Evolutionary conservation across 768 basidiomycete genomes (phyloP).

Genomic region (Candolleomyces efflorescens): DNA sequence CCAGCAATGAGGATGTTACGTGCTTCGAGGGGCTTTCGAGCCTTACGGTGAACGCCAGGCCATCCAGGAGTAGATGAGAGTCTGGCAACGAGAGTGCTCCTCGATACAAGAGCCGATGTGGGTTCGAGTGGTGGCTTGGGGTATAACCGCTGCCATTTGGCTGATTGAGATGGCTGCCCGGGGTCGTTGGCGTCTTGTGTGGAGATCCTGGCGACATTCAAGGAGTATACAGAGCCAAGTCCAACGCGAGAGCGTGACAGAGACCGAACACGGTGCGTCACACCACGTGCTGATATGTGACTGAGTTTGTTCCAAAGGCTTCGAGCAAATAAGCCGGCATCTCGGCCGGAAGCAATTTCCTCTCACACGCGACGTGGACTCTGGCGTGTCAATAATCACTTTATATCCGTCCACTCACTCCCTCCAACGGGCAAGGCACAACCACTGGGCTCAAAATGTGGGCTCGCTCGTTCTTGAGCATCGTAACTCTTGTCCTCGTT

Average conservation of each 20-base stretch:
- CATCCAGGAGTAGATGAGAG: conserved; percentile 68
- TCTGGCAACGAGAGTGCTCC: conserved; percentile 72
- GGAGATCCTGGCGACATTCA: not conserved
- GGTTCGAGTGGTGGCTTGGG: conserved; percentile 9
- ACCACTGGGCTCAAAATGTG: conserved; percentile 6
- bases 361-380: not conserved
- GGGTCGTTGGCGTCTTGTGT: not conserved
- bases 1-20: conserved; percentile 39
- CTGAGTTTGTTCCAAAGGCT: not conserved
- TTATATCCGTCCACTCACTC: no score
- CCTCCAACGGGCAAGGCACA: not conserved
- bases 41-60: conserved; percentile 61
- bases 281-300: not conserved
- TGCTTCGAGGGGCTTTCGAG: conserved; percentile 37
- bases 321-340: not conserved
- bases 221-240: no score
- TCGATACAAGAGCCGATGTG: conserved; percentile 66
- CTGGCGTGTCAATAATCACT: no score
- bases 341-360: not conserved
- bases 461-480: conserved; percentile 7
- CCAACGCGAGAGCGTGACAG: no score
- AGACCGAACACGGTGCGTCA: not conserved
- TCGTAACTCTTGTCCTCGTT: conserved; percentile 22
- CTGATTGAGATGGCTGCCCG: not conserved
- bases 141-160: not conserved